phyloP scores from a whole-genome alignment of 768 basidiomycete species.

The Tylopilus vinaceipallidus region DNA sequence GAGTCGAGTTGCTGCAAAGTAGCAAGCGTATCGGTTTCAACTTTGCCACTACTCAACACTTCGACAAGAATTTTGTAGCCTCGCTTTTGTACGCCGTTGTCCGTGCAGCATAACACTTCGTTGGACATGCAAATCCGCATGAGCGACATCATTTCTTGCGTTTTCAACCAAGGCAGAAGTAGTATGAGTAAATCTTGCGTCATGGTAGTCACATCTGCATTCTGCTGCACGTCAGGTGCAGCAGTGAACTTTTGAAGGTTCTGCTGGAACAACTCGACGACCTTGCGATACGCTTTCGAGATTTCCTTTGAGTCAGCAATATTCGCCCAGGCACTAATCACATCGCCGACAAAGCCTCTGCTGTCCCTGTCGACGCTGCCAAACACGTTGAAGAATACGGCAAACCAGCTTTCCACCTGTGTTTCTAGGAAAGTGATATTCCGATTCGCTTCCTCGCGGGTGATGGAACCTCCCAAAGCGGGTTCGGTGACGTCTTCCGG shows the following conservation, averaged over 20 bases:
- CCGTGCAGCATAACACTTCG: conserved; percentile 69
- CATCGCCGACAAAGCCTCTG: conserved; percentile 79
- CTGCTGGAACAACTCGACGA: conserved; percentile 66
- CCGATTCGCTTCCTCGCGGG: conserved; percentile 55
- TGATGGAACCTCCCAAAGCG: conserved; percentile 35
- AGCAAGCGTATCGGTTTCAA: conserved; percentile 50
- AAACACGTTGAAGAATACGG: conserved; percentile 97
- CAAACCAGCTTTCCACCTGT: conserved; percentile 90
- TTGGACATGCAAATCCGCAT: conserved; percentile 67
- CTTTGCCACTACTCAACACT: conserved; percentile 62
- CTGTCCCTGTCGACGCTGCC: conserved; percentile 74
- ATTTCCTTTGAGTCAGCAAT: conserved; percentile 80
- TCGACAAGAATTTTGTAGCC: conserved; percentile 86
- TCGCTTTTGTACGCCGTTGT: conserved; percentile 93
- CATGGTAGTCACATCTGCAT: conserved; percentile 52
- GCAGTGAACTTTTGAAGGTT: conserved; percentile 49
- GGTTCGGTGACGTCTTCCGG: conserved; percentile 30
- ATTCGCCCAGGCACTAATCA: conserved; percentile 81
- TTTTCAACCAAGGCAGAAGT: conserved; percentile 72
- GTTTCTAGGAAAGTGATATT: conserved; percentile 72
- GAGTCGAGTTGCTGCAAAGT: conserved; percentile 67
- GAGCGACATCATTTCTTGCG: conserved; percentile 56
- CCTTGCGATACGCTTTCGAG: conserved; percentile 76
- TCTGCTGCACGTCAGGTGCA: conserved; percentile 32
- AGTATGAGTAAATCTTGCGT: conserved; percentile 85